phyloP scores from a whole-genome alignment of 305 asterid species.

The Fraxinus dipetala region DNA sequence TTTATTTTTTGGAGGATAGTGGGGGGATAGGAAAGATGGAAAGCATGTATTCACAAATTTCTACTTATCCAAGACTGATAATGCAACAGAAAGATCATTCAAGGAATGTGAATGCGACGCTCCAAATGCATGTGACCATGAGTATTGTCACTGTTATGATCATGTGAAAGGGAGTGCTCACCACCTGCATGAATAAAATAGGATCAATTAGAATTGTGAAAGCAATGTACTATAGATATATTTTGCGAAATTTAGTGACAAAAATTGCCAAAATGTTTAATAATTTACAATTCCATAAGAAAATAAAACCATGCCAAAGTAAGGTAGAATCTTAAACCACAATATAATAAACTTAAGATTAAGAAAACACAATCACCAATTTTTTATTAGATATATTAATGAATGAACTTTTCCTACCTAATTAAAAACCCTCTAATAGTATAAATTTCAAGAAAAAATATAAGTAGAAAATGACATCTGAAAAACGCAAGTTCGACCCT shows the following conservation, averaged over 20 bases:
- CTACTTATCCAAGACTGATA: slow-evolving; percentile 75
- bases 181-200: slow-evolving; percentile 55
- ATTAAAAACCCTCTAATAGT: too few species aligned
- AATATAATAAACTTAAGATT: too few species aligned
- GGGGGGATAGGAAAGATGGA: not conserved
- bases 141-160: slow-evolving; percentile 47
- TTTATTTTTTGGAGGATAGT: not conserved
- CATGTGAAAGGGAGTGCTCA: slow-evolving; percentile 77
- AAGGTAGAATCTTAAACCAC: not conserved
- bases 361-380: not conserved
- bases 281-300: not conserved
- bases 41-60: not conserved
- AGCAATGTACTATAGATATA: not conserved
- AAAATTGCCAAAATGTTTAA: not conserved
- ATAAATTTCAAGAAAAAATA: too few species aligned
- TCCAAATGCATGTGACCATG: slow-evolving; percentile 48
- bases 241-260: not conserved
- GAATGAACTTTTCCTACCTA: not conserved
- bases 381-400: too few species aligned
- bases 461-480: too few species aligned
- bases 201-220: not conserved
- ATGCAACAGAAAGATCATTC: slow-evolving; percentile 80
- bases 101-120: slow-evolving; percentile 81
- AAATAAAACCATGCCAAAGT: not conserved
- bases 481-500: too few species aligned